These are phyloP conservation scores for Dothideomycetes sp. DNA, from an alignment of 2,329 filamentous ascomycete genomes.

Conservation along the genomic window DNA sequence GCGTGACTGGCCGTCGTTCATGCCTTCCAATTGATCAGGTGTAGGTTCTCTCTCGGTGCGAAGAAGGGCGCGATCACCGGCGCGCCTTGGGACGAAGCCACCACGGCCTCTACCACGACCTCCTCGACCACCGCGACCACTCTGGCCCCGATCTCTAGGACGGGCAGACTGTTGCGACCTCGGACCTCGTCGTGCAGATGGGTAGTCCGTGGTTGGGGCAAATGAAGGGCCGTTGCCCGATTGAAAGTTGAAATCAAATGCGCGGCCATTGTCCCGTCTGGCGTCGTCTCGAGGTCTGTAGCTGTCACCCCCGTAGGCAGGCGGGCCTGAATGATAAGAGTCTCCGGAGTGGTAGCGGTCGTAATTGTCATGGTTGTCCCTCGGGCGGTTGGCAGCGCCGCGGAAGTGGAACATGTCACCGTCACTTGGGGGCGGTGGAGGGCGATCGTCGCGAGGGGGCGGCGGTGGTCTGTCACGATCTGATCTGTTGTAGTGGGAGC, in stretches of 20 bases:
- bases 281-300: conserved; percentile 2
- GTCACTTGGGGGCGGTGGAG: conserved; percentile 4
- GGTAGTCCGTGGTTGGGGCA: conserved; percentile 4
- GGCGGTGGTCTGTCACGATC: conserved; percentile 7
- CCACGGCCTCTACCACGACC: neutral
- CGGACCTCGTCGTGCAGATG: conserved; percentile 4
- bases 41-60: conserved; percentile 26
- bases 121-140: conserved; percentile 1
- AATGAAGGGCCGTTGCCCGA: conserved; percentile 7
- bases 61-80: conserved; percentile 35
- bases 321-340: neutral
- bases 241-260: conserved; percentile 6
- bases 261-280: neutral
- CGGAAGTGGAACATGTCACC: conserved; percentile 10
- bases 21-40: conserved; percentile 34
- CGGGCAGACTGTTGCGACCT: conserved; percentile 1
- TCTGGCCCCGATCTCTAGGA: neutral
- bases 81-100: conserved; percentile 18
- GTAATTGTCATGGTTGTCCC: neutral
- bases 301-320: conserved; percentile 1
- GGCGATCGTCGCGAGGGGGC: conserved; percentile 4
- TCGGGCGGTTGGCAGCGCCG: conserved; percentile 2
- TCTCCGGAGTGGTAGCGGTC: too few species aligned
- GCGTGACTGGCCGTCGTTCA: conserved; percentile 27
- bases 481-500: neutral